Conservation (phyloP, 2,329 filamentous ascomycete genomes). For the Sporothrix euskadiensis region DNA sequence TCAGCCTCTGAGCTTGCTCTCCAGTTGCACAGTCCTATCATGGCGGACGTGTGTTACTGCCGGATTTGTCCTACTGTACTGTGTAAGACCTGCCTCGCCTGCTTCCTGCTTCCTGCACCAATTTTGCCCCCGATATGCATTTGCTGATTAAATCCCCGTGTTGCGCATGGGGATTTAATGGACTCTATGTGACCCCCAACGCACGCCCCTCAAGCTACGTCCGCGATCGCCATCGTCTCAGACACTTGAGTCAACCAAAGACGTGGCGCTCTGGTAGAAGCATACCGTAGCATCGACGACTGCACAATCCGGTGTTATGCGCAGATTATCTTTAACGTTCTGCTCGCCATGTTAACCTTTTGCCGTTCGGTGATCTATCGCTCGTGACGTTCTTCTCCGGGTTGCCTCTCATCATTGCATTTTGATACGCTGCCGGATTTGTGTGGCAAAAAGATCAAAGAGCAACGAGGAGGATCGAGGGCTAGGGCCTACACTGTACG, state of each 20-base stretch:
- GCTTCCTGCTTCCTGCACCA: too few species aligned
- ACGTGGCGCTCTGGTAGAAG: background rate
- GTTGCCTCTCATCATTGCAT: background rate
- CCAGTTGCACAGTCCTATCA: background rate
- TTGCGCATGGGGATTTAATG: background rate
- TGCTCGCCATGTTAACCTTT: background rate
- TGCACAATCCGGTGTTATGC: slow-evolving; percentile 14
- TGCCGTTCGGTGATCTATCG: background rate
- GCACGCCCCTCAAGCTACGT: background rate
- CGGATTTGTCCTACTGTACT: background rate
- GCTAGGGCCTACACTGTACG: background rate
- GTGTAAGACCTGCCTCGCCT: background rate
- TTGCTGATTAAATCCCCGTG: too few species aligned
- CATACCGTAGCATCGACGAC: background rate
- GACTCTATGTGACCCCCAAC: background rate
- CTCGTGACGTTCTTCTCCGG: background rate
- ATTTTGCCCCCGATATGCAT: background rate
- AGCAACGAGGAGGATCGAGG: background rate
- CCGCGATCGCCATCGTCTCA: slow-evolving; percentile 13
- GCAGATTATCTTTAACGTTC: background rate
- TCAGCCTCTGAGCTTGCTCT: background rate
- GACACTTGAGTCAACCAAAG: background rate
- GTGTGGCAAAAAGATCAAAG: background rate
- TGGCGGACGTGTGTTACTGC: too few species aligned
- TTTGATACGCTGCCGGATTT: slow-evolving; percentile 9